Base-by-base conservation (phyloP, 129 eudicot genomes). In the Tagetes patula region DNA sequence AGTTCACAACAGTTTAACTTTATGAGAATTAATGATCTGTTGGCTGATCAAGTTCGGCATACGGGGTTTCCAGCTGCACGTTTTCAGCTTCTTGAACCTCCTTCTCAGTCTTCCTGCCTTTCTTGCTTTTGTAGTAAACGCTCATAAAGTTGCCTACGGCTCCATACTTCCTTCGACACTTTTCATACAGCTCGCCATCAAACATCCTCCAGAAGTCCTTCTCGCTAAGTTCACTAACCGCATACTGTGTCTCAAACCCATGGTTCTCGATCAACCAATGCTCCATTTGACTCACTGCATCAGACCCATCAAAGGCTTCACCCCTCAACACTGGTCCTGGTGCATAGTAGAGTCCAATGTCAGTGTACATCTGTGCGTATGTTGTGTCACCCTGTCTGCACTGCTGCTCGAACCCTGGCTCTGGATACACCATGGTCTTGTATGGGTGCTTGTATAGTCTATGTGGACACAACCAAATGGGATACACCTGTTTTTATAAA, bases 381-480 rank as follows among this genome's bases (percentile, higher is more conserved):
- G 31, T 2, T 0, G 96, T 93, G 66, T 93, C 98, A 4, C 98
- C 98, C 54, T 85, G 92, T 69, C 96, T 84, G 46, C 62, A 59
- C 0, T 87, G 82, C 33, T 63, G 82, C 81, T 89, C 96, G 39
- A 90, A 93, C 72, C 96, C 98, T 41, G 89, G 83, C 73, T 93
- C 96, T 0, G 98, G 96, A 43, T 87, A 86, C 56, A 93, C 79
- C 96, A 93, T 90, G 52, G 96, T 86, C 68, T 90, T 93, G 59
- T 82, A 73, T 32, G 96, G 98, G 48, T 84, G 84, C 85, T 88
- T 87, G 83, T 80, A 93, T 31, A 87, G 82, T 52, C 82, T 90
- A 80, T 93, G 98, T 75, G 98, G 98, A 81, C 96, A 93, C 64
- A 93, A 83, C 96, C 96, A 93, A 27, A 93, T 69, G n/a, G 98